Conservation (phyloP, 73 alveolate genomes). For the Stentor coeruleus region DNA sequence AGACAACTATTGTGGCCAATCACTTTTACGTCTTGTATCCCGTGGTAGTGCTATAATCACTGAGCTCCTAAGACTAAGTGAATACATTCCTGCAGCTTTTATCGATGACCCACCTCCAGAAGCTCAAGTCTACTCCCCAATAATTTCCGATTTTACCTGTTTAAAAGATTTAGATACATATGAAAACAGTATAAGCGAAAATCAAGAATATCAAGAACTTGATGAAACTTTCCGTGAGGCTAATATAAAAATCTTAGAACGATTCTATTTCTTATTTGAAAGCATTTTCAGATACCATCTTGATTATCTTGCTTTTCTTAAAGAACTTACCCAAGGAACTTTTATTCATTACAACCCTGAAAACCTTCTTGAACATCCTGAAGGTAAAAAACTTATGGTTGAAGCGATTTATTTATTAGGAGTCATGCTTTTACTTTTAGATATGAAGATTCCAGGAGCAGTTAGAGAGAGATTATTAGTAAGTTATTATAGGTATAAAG, state of each 20-base stretch:
- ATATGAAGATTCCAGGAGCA: conserved; percentile 78
- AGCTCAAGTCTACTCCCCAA: no score
- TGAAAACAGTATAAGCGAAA: conserved; percentile 66
- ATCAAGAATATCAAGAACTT: conserved; percentile 69
- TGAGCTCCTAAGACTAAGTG: conserved; percentile 71
- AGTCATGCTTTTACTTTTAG: conserved; percentile 78
- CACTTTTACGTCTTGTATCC: conserved; percentile 64
- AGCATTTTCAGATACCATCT: conserved; percentile 68
- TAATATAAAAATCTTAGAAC: conserved; percentile 77
- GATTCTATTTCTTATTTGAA: conserved; percentile 74
- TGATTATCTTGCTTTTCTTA: conserved; percentile 65
- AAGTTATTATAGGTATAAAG: conserved; percentile 82
- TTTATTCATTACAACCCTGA: conserved; percentile 77
- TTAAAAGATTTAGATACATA: conserved; percentile 66
- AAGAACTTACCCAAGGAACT: conserved; percentile 64
- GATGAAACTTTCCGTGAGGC: conserved; percentile 84
- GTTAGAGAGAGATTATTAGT: conserved; percentile 84
- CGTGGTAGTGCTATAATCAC: conserved; percentile 81
- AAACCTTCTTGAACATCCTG: conserved; percentile 60
- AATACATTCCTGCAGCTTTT: conserved; percentile 80
- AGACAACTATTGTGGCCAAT: conserved; percentile 69
- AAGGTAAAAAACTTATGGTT: conserved; percentile 69
- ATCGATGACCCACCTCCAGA: no score
- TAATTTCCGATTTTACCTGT: conserved; percentile 67
- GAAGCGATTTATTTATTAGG: conserved; percentile 79